Evolutionary conservation across 306 rosid species (phyloP).

Genomic region (Arachis hypogaea): DNA sequence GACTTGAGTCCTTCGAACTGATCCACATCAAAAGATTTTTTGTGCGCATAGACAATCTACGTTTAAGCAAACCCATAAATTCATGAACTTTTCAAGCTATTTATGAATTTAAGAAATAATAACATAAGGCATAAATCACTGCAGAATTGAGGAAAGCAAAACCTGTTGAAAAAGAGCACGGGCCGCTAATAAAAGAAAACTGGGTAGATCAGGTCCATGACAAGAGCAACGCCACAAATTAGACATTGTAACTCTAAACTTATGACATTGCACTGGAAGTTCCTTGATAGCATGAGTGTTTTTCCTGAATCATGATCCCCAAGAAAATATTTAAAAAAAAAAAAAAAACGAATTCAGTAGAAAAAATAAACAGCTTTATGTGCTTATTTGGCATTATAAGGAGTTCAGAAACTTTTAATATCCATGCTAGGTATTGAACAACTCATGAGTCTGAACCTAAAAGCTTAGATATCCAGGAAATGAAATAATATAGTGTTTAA

Average conservation of each 20-base stretch:
- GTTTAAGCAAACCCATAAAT: slow-evolving; percentile 28
- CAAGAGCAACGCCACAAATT: slow-evolving; percentile 69
- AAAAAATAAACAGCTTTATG: background rate
- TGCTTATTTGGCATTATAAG: background rate
- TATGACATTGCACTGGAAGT: slow-evolving; percentile 53
- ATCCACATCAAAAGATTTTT: slow-evolving; percentile 64
- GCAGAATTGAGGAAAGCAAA: background rate
- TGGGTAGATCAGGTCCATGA: slow-evolving; percentile 50
- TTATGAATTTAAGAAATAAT: background rate
- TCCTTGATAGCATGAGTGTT: slow-evolving; percentile 57
- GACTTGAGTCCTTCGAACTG: slow-evolving; percentile 58
- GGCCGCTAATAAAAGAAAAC: slow-evolving; percentile 66
- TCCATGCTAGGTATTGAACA: background rate
- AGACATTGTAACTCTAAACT: slow-evolving; percentile 65
- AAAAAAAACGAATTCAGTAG: background rate
- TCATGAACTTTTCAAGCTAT: background rate
- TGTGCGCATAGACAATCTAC: slow-evolving; percentile 78
- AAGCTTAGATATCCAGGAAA: background rate
- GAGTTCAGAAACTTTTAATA: background rate
- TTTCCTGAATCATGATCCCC: slow-evolving; percentile 51
- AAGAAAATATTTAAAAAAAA: background rate
- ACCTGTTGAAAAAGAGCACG: slow-evolving; percentile 86
- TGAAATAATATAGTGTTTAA: background rate
- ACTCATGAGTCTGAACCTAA: background rate
- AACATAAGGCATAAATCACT: slow-evolving; percentile 1